Base-by-base conservation (phyloP, 805 yeast genomes). In the Kuraishia ogatae region DNA sequence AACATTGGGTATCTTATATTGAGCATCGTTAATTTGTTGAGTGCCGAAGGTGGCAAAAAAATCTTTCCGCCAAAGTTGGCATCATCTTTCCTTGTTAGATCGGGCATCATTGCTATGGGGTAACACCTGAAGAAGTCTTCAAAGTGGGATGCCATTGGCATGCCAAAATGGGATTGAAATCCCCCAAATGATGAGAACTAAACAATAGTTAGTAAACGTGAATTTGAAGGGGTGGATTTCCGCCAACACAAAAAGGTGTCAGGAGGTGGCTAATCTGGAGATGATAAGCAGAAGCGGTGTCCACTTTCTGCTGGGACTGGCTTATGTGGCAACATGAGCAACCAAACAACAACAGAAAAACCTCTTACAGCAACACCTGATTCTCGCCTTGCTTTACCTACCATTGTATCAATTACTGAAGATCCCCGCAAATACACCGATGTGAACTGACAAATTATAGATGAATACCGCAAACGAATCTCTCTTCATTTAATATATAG, bases 1-100 rank as follows among this genome's bases (percentile, higher is more conserved):
- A 94, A 76, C 99, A 94, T 94, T 0, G 99, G 99, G 65, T 94
- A 94, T 61, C 97, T 77, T 56, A 94, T 90, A 66, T 92, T 93
- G 48, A 94, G 74, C 89, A 89, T 88, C 2, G 97, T 87, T 56
- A 94, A 77, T 66, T 87, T 90, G 67, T 85, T 87, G 59, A 94
- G 78, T 0, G 98, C 94, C 46, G 96, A 88, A 22, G 96, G 94
- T 3, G 99, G 99, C 52, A 94, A 69, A 59, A 93, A 91, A 54
- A 94, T 90, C 73, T 94, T 94, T 59, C 99, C 99, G 13, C 99
- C 98, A 70, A 72, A 93, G 65, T 94, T 91, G 53, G 96, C 85
- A 58, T 81, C 89, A 56, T 85, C 89, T 68, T 87, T 80, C 58
- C 91, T 70, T 57, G 77, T 77, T 62, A 78, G 62, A 66, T 85